Base-by-base conservation (phyloP, 768 basidiomycete species). In the Lactarius sanguifluus region DNA sequence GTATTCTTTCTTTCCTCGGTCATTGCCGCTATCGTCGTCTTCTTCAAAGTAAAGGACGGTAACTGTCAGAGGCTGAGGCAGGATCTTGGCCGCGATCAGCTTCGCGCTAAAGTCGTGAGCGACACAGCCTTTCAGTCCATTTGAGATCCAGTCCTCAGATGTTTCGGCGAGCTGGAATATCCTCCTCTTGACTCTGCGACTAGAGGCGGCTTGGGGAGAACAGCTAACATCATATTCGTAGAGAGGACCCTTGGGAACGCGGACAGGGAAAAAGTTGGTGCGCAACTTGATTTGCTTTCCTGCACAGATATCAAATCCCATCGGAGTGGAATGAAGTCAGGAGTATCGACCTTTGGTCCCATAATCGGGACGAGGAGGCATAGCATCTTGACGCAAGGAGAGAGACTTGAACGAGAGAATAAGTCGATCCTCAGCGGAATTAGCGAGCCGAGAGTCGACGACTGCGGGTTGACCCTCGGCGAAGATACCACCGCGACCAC, bases 221-320 rank as follows among this genome's bases (percentile, higher is more conserved):
- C 82, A 78, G n/a, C 74, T 68, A 38, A 83, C 77, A 58, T 81
- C 81, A 64, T 85, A 85, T 64, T 85, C 83, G 68, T 77, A 77
- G 28, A 86, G 54, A 1, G 81, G 79, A 7, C 78, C 79, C 64
- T 80, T 81, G 7, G 83, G 82, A 20, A 83, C 75, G 18, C 73
- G 74, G 25, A 86, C 72, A 10, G 83, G 78, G 70, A 86, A 85
- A 75, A 84, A 84, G 62, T 85, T 85, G 2, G 83, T 74, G 25
- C 83, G 81, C 47, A 86, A 76, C 62, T 79, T 82, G 74, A 85
- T 79, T 50, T 73, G 69, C 18, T 25, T 76, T 30, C 83, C 83
- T 3, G 69, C 72, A 0, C 23, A 20, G 16, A 59, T 36, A 41
- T 67, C 25, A 64, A 23, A 59, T 55, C 15, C 12, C 9, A 64